A percentile compares a stretch with the other conserved stretches of the same genome.
These are phyloP conservation scores for Aspergillus novoparasiticus DNA, from an alignment of 2,329 filamentous ascomycete genomes.

Conservation along the genomic window DNA sequence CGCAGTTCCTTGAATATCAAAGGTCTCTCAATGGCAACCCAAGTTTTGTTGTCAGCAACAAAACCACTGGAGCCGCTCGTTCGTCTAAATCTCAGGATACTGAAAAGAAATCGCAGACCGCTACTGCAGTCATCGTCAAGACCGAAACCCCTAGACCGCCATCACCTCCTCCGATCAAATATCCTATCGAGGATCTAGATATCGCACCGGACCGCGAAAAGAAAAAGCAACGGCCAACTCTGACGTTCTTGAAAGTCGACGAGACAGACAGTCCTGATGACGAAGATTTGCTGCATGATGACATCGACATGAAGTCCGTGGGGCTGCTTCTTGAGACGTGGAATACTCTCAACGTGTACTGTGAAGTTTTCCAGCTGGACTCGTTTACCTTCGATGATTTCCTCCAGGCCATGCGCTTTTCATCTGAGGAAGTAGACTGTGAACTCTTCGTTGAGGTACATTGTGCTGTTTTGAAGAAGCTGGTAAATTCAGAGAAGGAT, in stretches of 20 bases:
- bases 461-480: slow-evolving; percentile 83
- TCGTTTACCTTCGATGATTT: slow-evolving; percentile 99
- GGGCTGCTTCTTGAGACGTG: slow-evolving; percentile 85
- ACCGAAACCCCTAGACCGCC: slow-evolving; percentile 59
- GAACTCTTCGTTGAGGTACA: slow-evolving; percentile 89
- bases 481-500: slow-evolving; percentile 74
- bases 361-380: slow-evolving; percentile 88
- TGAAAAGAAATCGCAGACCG: slow-evolving; percentile 37
- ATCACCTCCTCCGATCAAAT: slow-evolving; percentile 79
- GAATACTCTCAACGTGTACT: slow-evolving; percentile 98
- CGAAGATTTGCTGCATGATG: slow-evolving; percentile 45
- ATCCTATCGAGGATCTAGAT: slow-evolving; percentile 92
- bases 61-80: slow-evolving; percentile 31
- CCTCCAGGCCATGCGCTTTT: slow-evolving; percentile 79
- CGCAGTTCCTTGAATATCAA: slow-evolving; percentile 53
- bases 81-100: slow-evolving; percentile 33
- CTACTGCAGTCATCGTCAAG: slow-evolving; percentile 45
- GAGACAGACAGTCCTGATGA: slow-evolving; percentile 56
- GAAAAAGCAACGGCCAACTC: slow-evolving; percentile 66
- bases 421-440: slow-evolving; percentile 72
- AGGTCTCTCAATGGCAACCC: slow-evolving; percentile 49
- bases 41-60: slow-evolving; percentile 39
- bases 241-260: slow-evolving; percentile 76
- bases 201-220: slow-evolving; percentile 68
- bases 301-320: slow-evolving; percentile 79